These are phyloP conservation scores for Micractinium sp. DNA, from an alignment of 139 green algal species.

Conservation along the genomic window DNA sequence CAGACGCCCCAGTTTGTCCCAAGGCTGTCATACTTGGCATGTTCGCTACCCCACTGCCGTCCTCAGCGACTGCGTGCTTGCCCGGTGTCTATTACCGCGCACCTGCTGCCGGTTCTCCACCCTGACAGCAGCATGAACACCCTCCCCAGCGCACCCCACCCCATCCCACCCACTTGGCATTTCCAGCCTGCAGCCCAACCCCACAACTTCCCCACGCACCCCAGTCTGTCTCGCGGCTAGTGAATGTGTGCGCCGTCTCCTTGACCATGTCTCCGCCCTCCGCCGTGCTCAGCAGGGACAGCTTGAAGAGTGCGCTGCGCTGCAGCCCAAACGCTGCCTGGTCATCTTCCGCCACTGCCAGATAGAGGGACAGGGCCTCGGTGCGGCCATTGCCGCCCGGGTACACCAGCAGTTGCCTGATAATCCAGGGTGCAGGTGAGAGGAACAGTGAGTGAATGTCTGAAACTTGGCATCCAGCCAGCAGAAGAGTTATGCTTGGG, in stretches of 20 bases:
- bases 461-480: no score
- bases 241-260: constrained; percentile 81
- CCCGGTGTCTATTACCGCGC: no score
- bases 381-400: constrained; percentile 64
- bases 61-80: no score
- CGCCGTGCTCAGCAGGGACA: constrained; percentile 78
- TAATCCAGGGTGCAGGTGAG: no score
- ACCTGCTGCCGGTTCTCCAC: no score
- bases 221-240: constrained; percentile 76
- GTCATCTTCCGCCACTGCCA: constrained; percentile 76
- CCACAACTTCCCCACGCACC: not conserved
- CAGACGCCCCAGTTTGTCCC: no score
- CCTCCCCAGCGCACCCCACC: not conserved
- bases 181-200: not conserved
- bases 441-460: no score
- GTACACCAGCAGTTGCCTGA: constrained; percentile 84
- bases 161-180: not conserved
- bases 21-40: no score
- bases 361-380: constrained; percentile 69
- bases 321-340: constrained; percentile 59
- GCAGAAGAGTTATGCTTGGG: no score
- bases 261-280: constrained; percentile 64
- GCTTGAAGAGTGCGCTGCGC: constrained; percentile 79
- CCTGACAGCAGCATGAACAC: no score
- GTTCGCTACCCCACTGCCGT: no score